These are phyloP conservation scores for Spergularia azorica DNA, from an alignment of 179 eudicot species.

Conservation along the genomic window DNA sequence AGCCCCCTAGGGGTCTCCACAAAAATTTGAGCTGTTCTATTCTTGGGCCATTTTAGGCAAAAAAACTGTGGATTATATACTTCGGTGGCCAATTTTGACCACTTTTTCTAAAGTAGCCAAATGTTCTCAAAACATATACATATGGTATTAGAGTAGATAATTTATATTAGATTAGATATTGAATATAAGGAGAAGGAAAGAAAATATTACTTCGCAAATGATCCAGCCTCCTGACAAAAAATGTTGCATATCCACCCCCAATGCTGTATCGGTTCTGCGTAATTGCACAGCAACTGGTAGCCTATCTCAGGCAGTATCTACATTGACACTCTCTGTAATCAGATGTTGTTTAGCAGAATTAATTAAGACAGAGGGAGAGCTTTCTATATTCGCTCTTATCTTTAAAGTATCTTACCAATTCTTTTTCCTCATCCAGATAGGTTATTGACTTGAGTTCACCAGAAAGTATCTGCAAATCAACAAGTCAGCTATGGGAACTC, in stretches of 20 bases:
- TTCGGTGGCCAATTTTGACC: no score
- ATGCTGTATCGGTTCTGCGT: constrained; percentile 63
- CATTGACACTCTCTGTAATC: constrained; percentile 17
- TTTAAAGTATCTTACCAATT: constrained; percentile 54
- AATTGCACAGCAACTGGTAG: constrained; percentile 76
- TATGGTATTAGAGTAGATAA: no score
- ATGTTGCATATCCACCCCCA: constrained; percentile 99
- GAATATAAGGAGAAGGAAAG: neutral
- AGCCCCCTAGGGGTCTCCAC: no score
- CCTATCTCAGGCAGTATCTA: constrained; percentile 91
- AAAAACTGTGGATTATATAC: no score
- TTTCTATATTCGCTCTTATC: no score
- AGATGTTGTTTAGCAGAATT: neutral
- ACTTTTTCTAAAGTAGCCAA: no score
- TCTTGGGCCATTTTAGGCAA: no score
- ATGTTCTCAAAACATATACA: no score
- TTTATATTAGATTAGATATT: no score
- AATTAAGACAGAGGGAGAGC: neutral
- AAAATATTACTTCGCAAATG: constrained; percentile 70
- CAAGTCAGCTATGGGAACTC: constrained; percentile 14
- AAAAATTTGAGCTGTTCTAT: no score
- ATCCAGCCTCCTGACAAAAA: constrained; percentile 51
- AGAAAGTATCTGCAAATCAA: constrained; percentile 61
- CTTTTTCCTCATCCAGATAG: constrained; percentile 76
- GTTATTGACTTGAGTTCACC: constrained; percentile 74